phyloP scores from a whole-genome alignment of 2,329 filamentous ascomycete species.

The Sporothrix curviconia region DNA sequence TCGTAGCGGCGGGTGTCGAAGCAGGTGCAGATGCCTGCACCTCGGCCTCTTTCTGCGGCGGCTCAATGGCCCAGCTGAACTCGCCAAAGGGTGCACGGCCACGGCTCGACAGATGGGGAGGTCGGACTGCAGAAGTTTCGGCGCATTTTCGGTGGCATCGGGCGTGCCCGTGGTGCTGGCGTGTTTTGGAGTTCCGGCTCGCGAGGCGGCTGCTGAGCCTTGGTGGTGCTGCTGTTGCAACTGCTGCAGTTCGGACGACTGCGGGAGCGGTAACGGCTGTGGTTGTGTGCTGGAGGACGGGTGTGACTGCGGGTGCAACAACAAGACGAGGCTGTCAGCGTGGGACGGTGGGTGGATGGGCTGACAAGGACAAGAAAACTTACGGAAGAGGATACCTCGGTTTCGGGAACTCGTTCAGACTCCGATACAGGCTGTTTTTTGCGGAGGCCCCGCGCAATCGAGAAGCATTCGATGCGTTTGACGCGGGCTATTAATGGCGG shows the following conservation, averaged over 20 bases:
- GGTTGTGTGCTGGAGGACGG: not conserved
- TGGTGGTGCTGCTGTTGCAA: too few species aligned
- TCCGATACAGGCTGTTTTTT: conserved; percentile 9
- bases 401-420: conserved; percentile 11
- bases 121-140: not conserved
- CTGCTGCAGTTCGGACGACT: not conserved
- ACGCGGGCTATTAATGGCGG: not conserved
- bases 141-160: not conserved
- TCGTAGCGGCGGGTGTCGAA: not conserved
- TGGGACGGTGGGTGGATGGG: too few species aligned
- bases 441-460: not conserved
- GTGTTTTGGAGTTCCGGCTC: not conserved
- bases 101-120: conserved; percentile 15
- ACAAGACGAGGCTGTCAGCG: not conserved
- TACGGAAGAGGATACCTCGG: not conserved
- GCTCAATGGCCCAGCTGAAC: conserved; percentile 11
- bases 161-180: not conserved
- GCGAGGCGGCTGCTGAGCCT: not conserved
- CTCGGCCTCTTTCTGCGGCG: conserved; percentile 10
- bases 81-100: conserved; percentile 16
- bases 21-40: not conserved
- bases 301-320: not conserved
- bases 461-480: not conserved
- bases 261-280: not conserved
- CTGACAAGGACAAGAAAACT: not conserved